Evolutionary conservation across 1,139 yeast species (phyloP).

Genomic region (Blastobotrys ciferrii): DNA sequence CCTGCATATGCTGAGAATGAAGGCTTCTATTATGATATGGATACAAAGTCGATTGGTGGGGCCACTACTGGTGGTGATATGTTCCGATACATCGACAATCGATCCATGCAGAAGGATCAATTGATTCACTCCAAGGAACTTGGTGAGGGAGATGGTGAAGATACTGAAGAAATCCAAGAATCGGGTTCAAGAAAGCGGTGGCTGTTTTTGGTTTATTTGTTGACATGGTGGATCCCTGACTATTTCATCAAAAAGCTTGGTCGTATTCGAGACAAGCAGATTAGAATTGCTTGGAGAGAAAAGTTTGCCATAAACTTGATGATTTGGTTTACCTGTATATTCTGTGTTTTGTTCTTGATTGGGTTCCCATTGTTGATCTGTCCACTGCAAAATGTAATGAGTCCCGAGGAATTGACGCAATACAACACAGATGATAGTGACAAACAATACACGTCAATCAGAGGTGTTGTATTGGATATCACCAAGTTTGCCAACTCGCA

Average conservation of each 20-base stretch:
- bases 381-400: constrained; percentile 41
- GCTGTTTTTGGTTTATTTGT: constrained; percentile 40
- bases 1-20: constrained; percentile 30
- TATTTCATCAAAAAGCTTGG: constrained; percentile 35
- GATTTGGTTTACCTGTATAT: constrained; percentile 41
- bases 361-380: constrained; percentile 43
- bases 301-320: constrained; percentile 43
- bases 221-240: constrained; percentile 44
- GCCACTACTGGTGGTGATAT: constrained; percentile 38
- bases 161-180: constrained; percentile 31
- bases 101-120: constrained; percentile 32
- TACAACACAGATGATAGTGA: constrained; percentile 35
- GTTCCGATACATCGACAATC: constrained; percentile 37
- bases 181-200: constrained; percentile 35
- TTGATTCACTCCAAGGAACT: constrained; percentile 34
- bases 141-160: constrained; percentile 37
- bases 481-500: constrained; percentile 41
- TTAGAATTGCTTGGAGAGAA: constrained; percentile 45
- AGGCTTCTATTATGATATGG: constrained; percentile 36
- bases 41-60: constrained; percentile 37
- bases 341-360: constrained; percentile 38
- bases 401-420: constrained; percentile 35
- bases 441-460: constrained; percentile 37
- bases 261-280: constrained; percentile 36
- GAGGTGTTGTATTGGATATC: constrained; percentile 42